These are phyloP conservation scores for Fomitopsis palustris DNA, from an alignment of 1,284 basidiomycete species.

Conservation along the genomic window DNA sequence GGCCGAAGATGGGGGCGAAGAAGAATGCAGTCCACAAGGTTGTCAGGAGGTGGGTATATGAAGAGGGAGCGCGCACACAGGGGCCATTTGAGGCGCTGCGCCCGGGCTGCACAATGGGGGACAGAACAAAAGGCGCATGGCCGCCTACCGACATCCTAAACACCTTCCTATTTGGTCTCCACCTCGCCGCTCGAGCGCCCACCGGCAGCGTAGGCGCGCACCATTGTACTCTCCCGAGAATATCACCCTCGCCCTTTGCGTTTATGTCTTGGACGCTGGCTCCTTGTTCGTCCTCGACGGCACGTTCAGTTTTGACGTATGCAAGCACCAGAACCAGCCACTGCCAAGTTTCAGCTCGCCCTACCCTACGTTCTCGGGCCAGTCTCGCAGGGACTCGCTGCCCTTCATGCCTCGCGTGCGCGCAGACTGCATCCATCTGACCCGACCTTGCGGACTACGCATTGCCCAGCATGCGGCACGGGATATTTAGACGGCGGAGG, in stretches of 20 bases:
- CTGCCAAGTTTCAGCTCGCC: constrained; percentile 44
- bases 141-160: constrained; percentile 6
- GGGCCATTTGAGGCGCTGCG: constrained; percentile 2
- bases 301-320: constrained; percentile 4
- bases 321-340: constrained; percentile 23
- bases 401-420: constrained; percentile 49
- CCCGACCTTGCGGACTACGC: constrained; percentile 22
- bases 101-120: constrained; percentile 13
- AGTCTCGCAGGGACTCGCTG: constrained; percentile 52
- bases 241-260: not conserved
- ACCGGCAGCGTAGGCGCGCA: not conserved
- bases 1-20: constrained; percentile 4
- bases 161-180: constrained; percentile 19
- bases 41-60: constrained; percentile 1
- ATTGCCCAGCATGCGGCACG: constrained; percentile 52
- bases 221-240: not conserved
- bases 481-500: constrained; percentile 34
- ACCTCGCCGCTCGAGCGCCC: not conserved
- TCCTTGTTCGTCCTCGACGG: not conserved
- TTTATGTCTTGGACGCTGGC: not conserved
- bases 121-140: constrained; percentile 8
- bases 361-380: constrained; percentile 45
- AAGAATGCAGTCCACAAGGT: constrained; percentile 1
- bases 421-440: constrained; percentile 29
- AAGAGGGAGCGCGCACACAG: constrained; percentile 1